Base-by-base conservation (phyloP, 2,329 filamentous ascomycete species). In the Lachnum nothofagi region DNA sequence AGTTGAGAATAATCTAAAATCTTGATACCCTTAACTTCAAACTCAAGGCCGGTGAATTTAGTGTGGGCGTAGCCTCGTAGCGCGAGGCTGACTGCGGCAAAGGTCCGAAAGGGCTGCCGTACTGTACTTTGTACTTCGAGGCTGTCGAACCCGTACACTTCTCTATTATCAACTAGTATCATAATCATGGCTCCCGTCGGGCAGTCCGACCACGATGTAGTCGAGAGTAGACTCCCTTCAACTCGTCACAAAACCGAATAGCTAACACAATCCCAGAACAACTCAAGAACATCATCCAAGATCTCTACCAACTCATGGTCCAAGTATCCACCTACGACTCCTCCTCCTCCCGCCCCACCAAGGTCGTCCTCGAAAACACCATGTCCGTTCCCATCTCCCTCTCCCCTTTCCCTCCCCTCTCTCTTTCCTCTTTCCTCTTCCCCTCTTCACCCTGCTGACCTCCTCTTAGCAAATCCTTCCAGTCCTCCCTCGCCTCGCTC, bases 251-350 rank as follows among this genome's bases (percentile, higher is more conserved):
- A 6, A 20, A 31, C n/a, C 9, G n/a, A 8, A 16, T 25, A 9
- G 16, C 48, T 51, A 34, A 50, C 31, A 19, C 25, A 16, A 42
- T 17, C 2, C 19, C 59, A 82, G 79, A 75, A 58, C 72, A 79
- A 66, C 70, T 82, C 67, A 79, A 82, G 61, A 74, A 80, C 59
- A 72, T 80, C 52, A 80, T 84, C 64, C 78, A 83, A 60, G 78
- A 80, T 57, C 74, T 83, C 34, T 83, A 80, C 71, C 74, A 80
- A 58, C 67, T 83, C 51, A 79, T 82, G 72, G 77, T 85, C 39
- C 80, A 84, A 61, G 72, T 78, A 23, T 74, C 77, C 25, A 74
- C 76, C 50, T 85, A 83, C 70, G 79, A 83, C 69, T 68, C 70
- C 34, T 69, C 72, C 39, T 7, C 34, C 16, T 70, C 78, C 10